Evolutionary conservation across 2,329 filamentous ascomycete genomes (phyloP), one percentile per base, ranked within the genome.

Genomic region (Penicillium aurantiogriseum): DNA sequence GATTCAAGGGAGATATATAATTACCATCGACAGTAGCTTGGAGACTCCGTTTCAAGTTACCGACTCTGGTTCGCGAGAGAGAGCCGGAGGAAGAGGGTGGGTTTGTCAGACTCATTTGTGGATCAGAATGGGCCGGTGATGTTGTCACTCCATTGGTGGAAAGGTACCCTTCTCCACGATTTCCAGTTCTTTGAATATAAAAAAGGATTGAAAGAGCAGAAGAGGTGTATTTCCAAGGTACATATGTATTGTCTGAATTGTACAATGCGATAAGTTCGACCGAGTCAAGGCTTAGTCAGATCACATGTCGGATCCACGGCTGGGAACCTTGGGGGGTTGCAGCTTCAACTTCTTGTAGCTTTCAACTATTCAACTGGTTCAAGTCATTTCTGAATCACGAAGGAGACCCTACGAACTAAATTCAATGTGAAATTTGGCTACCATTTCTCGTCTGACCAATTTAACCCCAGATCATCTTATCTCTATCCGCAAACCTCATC

Each of bases 1-100:
- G 51, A 35, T 48, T 53, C 35, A 63, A 59, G 59, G 55, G 57
- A 61, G 31, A 44, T 54, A 60, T 53, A 58, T 63, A 69, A 72
- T 77, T 77, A 80, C 77, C 77, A 71, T 79, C 77, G 63, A 77
- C 75, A 66, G 72, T 69, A 61, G 74, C 71, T 69, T 78, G 76
- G 54, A 77, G 69, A 61, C 67, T 74, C 67, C 76, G 74, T 69
- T 78, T 79, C 62, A 75, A 66, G 57, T 68, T 70, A 62, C 68
- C 67, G 55, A 69, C 66, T 67, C 70, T 71, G 63, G 73, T 67
- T 61, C 71, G 70, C 58, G 73, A 69, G 65, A 75, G 65, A 54
- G 74, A 71, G 57, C 73, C 74, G 65, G 71, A 70, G 64, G 71
- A 70, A 49, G 74, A 77, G 51, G 75, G 74, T 58, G 71, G 74